Evolutionary conservation across 2,329 filamentous ascomycete species (phyloP).

Genomic region (Monosporascus sp.): DNA sequence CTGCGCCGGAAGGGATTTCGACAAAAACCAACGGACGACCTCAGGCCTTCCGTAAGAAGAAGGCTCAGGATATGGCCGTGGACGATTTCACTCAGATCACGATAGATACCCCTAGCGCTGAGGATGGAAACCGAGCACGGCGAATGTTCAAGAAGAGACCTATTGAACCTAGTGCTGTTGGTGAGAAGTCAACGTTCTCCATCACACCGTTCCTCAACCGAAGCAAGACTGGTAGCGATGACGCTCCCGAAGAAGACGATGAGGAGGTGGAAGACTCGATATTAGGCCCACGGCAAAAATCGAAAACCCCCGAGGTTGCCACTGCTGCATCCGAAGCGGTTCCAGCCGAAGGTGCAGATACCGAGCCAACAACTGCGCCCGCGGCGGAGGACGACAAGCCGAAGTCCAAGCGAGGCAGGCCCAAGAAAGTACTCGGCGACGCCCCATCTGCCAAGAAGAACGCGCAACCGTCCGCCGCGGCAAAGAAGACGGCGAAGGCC

Average conservation of each 20-base stretch:
- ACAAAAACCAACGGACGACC: slow-evolving; percentile 27
- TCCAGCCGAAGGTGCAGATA: neutral
- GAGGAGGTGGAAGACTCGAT: slow-evolving; percentile 19
- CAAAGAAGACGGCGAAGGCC: slow-evolving; percentile 26
- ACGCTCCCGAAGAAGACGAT: slow-evolving; percentile 20
- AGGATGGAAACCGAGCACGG: slow-evolving; percentile 28
- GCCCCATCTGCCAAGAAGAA: slow-evolving; percentile 42
- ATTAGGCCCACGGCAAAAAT: slow-evolving; percentile 9
- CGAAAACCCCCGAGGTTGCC: slow-evolving; percentile 9
- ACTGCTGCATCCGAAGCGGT: neutral
- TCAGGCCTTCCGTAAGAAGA: slow-evolving; percentile 39
- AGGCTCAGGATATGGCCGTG: slow-evolving; percentile 37
- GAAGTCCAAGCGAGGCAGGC: slow-evolving; percentile 33
- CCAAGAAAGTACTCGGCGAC: slow-evolving; percentile 42
- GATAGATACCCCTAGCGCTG: slow-evolving; percentile 37
- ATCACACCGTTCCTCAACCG: slow-evolving; percentile 90
- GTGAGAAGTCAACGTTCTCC: slow-evolving; percentile 88
- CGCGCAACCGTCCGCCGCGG: slow-evolving; percentile 22
- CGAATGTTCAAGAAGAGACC: slow-evolving; percentile 50
- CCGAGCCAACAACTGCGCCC: neutral
- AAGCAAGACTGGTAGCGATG: slow-evolving; percentile 51
- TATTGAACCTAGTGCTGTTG: slow-evolving; percentile 54
- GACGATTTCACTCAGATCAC: slow-evolving; percentile 41
- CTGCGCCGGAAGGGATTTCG: slow-evolving; percentile 17
- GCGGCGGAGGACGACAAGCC: slow-evolving; percentile 16